Conservation (phyloP, 2,329 filamentous ascomycete genomes). For the Xylaria hypoxylon region DNA sequence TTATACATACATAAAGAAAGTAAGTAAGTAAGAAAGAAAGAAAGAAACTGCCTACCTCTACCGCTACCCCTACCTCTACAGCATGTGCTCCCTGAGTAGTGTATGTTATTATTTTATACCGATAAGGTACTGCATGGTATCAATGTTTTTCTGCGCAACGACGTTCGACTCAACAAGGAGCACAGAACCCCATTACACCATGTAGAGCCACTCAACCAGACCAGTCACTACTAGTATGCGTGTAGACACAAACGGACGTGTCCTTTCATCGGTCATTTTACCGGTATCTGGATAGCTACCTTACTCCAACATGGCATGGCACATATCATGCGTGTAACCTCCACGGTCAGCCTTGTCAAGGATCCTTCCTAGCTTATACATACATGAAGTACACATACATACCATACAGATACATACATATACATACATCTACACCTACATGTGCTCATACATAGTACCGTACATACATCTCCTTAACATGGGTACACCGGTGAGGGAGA, state of each 20-base stretch:
- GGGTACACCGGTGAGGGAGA: conserved; percentile 13
- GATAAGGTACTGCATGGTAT: not conserved
- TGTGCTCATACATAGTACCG: conserved; percentile 11
- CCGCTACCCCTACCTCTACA: no score
- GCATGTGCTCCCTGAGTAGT: no score
- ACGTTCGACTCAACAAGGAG: no score
- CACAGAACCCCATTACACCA: no score
- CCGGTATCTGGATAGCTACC: conserved; percentile 17
- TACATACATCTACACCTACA: not conserved
- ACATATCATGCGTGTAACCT: conserved; percentile 37
- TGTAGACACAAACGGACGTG: not conserved
- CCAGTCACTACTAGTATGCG: no score
- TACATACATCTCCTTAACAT: conserved; percentile 6
- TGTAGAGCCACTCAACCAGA: no score
- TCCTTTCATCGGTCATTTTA: conserved; percentile 3
- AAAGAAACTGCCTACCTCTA: not conserved
- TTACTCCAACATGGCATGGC: conserved; percentile 20
- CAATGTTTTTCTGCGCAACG: not conserved
- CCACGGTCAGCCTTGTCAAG: conserved; percentile 22
- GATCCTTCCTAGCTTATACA: conserved; percentile 23
- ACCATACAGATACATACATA: conserved; percentile 15
- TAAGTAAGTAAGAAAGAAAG: not conserved
- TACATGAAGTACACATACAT: conserved; percentile 26
- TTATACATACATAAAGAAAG: no score
- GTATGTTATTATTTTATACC: not conserved